Percentiles rank a stretch among this genome's conserved stretches.
These are phyloP conservation scores for Neurospora discreta DNA, from an alignment of 495 filamentous ascomycete species.

Conservation along the genomic window DNA sequence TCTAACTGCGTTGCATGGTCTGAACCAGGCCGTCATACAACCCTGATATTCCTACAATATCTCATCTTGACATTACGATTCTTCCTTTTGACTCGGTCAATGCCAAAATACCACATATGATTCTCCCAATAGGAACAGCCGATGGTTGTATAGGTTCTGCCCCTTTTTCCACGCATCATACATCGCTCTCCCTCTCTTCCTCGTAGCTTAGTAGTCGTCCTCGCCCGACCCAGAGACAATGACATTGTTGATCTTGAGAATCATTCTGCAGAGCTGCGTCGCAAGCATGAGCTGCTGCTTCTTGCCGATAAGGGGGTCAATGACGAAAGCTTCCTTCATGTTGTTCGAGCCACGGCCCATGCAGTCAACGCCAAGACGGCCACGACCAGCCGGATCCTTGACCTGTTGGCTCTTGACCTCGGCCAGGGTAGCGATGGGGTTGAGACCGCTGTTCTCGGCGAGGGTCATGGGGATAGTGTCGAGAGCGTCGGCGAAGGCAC, in stretches of 20 bases:
- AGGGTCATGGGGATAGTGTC: conserved; percentile 94
- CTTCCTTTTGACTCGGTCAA: not conserved
- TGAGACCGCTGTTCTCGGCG: conserved; percentile 92
- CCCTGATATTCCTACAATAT: not conserved
- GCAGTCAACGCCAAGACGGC: conserved; percentile 86
- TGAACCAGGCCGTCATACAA: not conserved
- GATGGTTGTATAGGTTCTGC: not conserved
- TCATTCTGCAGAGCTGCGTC: conserved; percentile 97
- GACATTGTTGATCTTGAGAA: conserved; percentile 95
- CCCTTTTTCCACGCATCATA: not conserved
- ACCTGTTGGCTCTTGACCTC: conserved; percentile 93
- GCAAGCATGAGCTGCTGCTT: conserved; percentile 90
- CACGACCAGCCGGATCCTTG: conserved; percentile 59
- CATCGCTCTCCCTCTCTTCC: not conserved
- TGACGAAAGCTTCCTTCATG: conserved; percentile 95
- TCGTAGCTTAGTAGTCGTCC: conserved; percentile 62
- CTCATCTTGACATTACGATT: not conserved
- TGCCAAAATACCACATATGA: not conserved
- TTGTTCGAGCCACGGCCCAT: conserved; percentile 91
- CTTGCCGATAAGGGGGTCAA: conserved; percentile 96
- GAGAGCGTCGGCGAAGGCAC: conserved; percentile 90
- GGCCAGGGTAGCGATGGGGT: conserved; percentile 89
- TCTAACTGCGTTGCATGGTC: not conserved
- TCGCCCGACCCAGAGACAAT: conserved; percentile 90
- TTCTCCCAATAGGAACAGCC: not conserved